phyloP scores from a whole-genome alignment of 257 asterid species.

The Lycium ferocissimum region DNA sequence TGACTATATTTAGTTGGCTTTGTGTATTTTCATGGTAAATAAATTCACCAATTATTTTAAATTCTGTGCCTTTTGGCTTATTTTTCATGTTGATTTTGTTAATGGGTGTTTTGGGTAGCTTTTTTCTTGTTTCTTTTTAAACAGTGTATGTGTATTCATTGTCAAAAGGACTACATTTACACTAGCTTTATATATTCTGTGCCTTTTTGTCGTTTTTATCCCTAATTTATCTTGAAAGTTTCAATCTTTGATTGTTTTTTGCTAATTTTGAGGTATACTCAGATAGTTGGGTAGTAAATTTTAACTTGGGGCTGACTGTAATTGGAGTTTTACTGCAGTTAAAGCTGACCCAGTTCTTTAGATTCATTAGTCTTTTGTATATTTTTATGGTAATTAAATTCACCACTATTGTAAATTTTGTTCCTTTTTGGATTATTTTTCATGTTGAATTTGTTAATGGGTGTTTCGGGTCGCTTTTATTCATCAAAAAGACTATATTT shows the following conservation, averaged over 20 bases:
- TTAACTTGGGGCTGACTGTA: background rate
- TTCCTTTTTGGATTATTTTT: background rate
- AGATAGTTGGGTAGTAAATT: background rate
- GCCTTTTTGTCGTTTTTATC: conserved; percentile 27
- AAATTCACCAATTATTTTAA: too few species aligned
- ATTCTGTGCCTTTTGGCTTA: too few species aligned
- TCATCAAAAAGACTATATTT: too few species aligned
- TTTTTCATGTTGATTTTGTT: too few species aligned
- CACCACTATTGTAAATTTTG: background rate
- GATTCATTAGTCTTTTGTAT: background rate
- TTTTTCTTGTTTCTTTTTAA: too few species aligned
- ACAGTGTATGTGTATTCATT: too few species aligned
- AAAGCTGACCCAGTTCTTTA: conserved; percentile 22
- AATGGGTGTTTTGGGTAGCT: too few species aligned
- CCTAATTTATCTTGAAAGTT: background rate
- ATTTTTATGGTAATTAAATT: background rate
- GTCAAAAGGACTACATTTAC: too few species aligned
- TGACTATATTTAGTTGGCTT: too few species aligned
- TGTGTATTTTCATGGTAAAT: too few species aligned
- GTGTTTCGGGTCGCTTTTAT: background rate
- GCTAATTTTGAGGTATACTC: background rate
- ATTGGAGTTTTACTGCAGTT: background rate
- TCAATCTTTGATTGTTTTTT: background rate
- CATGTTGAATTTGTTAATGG: background rate
- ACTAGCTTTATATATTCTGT: too few species aligned